Evolutionary conservation across 192 early-diverging fungal genomes (phyloP).

Genomic region (Dissophora ornata): DNA sequence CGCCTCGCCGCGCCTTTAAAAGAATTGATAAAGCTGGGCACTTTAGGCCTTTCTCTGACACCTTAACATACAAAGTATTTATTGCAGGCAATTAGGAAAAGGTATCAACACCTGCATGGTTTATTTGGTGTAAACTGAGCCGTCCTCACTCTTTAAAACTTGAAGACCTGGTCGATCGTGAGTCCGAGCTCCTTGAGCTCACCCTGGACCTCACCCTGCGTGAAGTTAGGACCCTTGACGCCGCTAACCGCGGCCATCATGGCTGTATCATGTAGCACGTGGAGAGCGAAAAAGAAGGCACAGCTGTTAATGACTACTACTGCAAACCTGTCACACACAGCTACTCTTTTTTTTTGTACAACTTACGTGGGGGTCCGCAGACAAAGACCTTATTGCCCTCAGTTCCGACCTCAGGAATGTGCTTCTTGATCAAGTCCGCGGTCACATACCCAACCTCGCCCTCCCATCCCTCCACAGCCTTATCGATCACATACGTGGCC

Average conservation of each 20-base stretch:
- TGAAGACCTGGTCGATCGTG: constrained; percentile 75
- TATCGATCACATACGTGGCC: constrained; percentile 71
- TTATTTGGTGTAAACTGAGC: too few species aligned
- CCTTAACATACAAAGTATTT: too few species aligned
- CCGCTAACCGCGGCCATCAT: constrained; percentile 79
- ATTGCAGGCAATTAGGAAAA: too few species aligned
- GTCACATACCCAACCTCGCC: constrained; percentile 78
- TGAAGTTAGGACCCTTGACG: constrained; percentile 77
- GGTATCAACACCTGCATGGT: too few species aligned
- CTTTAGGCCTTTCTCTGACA: too few species aligned
- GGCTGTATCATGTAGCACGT: constrained; percentile 45
- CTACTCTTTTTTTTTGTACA: neutral
- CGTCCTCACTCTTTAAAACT: constrained; percentile 79
- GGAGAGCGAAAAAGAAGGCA: neutral
- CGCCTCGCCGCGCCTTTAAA: too few species aligned
- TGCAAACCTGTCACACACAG: neutral
- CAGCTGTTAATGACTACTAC: neutral
- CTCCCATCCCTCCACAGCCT: constrained; percentile 68
- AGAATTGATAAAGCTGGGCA: too few species aligned
- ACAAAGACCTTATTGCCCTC: constrained; percentile 55
- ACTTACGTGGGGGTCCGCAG: constrained; percentile 27
- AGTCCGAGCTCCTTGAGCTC: constrained; percentile 81
- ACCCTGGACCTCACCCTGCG: constrained; percentile 84
- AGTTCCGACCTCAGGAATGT: constrained; percentile 72
- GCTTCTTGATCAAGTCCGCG: constrained; percentile 72